phyloP scores from a whole-genome alignment of 768 basidiomycete species.

The Cystobasidium ongulense region DNA sequence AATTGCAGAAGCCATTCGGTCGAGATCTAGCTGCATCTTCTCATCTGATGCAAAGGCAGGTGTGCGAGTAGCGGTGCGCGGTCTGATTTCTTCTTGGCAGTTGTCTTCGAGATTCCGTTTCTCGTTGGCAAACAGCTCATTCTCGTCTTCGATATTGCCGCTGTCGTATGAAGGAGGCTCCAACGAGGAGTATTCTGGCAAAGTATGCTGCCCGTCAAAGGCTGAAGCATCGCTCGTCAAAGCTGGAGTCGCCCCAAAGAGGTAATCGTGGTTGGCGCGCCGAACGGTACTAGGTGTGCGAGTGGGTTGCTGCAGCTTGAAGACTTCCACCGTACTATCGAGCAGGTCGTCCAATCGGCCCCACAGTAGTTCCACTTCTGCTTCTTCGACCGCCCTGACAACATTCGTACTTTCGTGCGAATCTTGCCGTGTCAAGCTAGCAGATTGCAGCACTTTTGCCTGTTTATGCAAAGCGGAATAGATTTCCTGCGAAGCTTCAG shows the following conservation, averaged over 20 bases:
- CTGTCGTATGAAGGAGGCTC: conserved; percentile 32
- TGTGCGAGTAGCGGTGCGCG: neutral
- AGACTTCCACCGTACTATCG: conserved; percentile 53
- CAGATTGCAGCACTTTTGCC: conserved; percentile 59
- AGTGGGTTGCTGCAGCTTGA: conserved; percentile 53
- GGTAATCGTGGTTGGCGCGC: conserved; percentile 40
- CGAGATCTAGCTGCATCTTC: conserved; percentile 75
- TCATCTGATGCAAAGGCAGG: conserved; percentile 50
- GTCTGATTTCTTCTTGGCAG: neutral
- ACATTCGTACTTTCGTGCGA: conserved; percentile 48
- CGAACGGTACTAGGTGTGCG: conserved; percentile 46
- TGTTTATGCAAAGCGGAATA: conserved; percentile 62
- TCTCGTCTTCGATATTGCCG: neutral
- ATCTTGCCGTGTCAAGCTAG: conserved; percentile 46
- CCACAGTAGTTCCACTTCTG: conserved; percentile 66
- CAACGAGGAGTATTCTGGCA: conserved; percentile 13
- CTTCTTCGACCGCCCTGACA: conserved; percentile 49
- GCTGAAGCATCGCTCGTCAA: neutral
- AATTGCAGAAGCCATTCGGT: conserved; percentile 75
- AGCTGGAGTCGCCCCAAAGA: conserved; percentile 16
- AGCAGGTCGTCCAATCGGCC: conserved; percentile 64
- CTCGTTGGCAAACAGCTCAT: neutral
- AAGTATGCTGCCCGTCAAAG: conserved; percentile 6
- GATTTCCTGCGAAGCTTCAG: conserved; percentile 44
- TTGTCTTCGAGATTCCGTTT: conserved; percentile 35